A percentile compares a stretch with the other conserved stretches of the same genome.
phyloP scores from a whole-genome alignment of 257 asterid genomes.

The Apocynum venetum region DNA sequence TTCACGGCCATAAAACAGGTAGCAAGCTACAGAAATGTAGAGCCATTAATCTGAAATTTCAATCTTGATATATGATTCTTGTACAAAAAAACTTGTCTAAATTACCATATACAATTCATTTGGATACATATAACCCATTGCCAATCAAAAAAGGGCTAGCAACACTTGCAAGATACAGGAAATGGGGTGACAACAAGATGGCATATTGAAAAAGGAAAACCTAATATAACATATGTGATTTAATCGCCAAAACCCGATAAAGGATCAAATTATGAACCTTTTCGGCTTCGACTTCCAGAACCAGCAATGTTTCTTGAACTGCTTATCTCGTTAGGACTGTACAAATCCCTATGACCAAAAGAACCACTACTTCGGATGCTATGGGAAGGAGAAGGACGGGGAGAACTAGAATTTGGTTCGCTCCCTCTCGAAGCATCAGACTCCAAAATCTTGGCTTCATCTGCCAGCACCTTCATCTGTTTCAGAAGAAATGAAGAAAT shows the following conservation, averaged over 20 bases:
- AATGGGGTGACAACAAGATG: slow-evolving; percentile 14
- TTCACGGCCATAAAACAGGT: background rate
- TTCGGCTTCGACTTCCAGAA: slow-evolving; percentile 50
- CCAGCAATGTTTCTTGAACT: slow-evolving; percentile 27
- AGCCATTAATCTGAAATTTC: background rate
- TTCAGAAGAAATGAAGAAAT: slow-evolving; percentile 15
- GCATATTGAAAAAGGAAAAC: slow-evolving; percentile 8
- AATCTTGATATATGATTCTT: background rate
- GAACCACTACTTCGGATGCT: slow-evolving; percentile 45
- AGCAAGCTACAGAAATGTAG: background rate
- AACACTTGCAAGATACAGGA: slow-evolving; percentile 12
- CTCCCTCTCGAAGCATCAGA: slow-evolving; percentile 40
- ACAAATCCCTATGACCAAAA: slow-evolving; percentile 56
- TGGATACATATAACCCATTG: background rate
- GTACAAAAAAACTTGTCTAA: slow-evolving; percentile 4
- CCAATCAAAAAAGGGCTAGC: slow-evolving; percentile 8
- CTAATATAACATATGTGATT: slow-evolving; percentile 10
- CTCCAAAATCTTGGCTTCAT: slow-evolving; percentile 71
- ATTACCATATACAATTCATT: slow-evolving; percentile 18
- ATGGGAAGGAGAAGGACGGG: slow-evolving; percentile 61
- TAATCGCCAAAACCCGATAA: background rate
- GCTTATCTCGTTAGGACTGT: slow-evolving; percentile 38
- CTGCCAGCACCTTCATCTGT: slow-evolving; percentile 69
- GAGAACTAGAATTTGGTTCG: slow-evolving; percentile 45
- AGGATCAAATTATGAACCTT: slow-evolving; percentile 28